These are phyloP conservation scores for Elongisporangium prolatum DNA, from an alignment of 352 stramenopile species.

Conservation along the genomic window DNA sequence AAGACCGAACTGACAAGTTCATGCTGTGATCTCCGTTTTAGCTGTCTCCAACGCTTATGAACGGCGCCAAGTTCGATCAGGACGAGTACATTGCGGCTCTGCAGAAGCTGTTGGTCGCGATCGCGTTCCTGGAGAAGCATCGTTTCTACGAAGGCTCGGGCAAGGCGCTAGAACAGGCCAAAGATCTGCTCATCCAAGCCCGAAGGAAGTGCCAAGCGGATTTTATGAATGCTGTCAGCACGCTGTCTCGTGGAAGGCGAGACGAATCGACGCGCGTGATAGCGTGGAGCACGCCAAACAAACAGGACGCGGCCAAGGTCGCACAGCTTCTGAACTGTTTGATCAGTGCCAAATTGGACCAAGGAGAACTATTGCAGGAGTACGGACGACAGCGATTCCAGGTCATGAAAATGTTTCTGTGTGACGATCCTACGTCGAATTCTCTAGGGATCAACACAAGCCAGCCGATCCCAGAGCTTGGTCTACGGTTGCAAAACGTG, in stretches of 20 bases:
- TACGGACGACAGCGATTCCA: slow-evolving; percentile 72
- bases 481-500: slow-evolving; percentile 37
- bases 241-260: slow-evolving; percentile 46
- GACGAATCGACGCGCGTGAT: slow-evolving; percentile 16
- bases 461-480: slow-evolving; percentile 25
- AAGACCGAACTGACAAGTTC: neutral
- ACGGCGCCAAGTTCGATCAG: slow-evolving; percentile 70
- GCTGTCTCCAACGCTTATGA: slow-evolving; percentile 59
- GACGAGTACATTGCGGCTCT: slow-evolving; percentile 60
- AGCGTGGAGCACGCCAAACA: slow-evolving; percentile 42
- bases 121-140: slow-evolving; percentile 67
- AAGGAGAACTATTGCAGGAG: slow-evolving; percentile 45
- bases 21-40: slow-evolving; percentile 11
- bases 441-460: slow-evolving; percentile 35
- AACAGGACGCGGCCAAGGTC: slow-evolving; percentile 44
- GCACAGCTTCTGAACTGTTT: slow-evolving; percentile 62
- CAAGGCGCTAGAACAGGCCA: slow-evolving; percentile 65
- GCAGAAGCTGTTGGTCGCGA: slow-evolving; percentile 59
- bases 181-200: slow-evolving; percentile 53
- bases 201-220: slow-evolving; percentile 61
- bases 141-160: slow-evolving; percentile 65
- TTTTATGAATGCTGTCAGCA: slow-evolving; percentile 63
- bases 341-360: slow-evolving; percentile 44
- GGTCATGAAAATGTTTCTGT: slow-evolving; percentile 48
- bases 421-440: slow-evolving; percentile 18